These are phyloP conservation scores for Nectriaceae sp. DNA, from an alignment of 2,329 filamentous ascomycete genomes.

Conservation along the genomic window DNA sequence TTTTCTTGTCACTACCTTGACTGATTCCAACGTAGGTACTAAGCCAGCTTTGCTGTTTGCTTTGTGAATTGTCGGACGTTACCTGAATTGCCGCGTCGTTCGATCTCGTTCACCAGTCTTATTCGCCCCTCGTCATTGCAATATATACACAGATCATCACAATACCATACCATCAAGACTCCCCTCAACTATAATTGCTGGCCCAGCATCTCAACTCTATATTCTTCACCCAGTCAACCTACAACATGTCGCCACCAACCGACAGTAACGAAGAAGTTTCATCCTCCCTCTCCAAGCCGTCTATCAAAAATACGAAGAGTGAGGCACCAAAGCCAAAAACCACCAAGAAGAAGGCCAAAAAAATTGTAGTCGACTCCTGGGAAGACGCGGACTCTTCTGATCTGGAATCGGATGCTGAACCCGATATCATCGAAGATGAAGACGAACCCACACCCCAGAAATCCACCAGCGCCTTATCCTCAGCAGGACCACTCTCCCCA, in stretches of 20 bases:
- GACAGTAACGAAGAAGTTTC: constrained; percentile 25
- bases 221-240: background rate
- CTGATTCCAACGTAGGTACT: too few relatives aligned
- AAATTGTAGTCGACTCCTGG: constrained; percentile 46
- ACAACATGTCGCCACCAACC: constrained; percentile 17
- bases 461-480: constrained; percentile 51
- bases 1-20: too few relatives aligned
- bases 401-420: constrained; percentile 37
- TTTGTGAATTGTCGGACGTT: too few relatives aligned
- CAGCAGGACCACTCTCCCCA: constrained; percentile 67
- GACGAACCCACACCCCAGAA: constrained; percentile 36
- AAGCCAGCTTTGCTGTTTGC: too few relatives aligned
- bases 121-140: too few relatives aligned
- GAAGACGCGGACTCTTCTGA: constrained; percentile 60
- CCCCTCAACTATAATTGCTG: too few relatives aligned
- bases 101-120: too few relatives aligned
- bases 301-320: constrained; percentile 24
- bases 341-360: constrained; percentile 29
- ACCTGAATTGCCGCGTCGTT: too few relatives aligned
- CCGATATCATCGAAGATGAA: constrained; percentile 30
- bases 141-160: too few relatives aligned
- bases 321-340: constrained; percentile 24
- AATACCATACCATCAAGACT: too few relatives aligned
- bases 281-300: constrained; percentile 34
- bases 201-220: background rate